A percentile compares a stretch with the other conserved stretches of the same genome.
These are phyloP conservation scores for Penicillium brasilianum DNA, from an alignment of 2,329 filamentous ascomycete species.

Conservation along the genomic window DNA sequence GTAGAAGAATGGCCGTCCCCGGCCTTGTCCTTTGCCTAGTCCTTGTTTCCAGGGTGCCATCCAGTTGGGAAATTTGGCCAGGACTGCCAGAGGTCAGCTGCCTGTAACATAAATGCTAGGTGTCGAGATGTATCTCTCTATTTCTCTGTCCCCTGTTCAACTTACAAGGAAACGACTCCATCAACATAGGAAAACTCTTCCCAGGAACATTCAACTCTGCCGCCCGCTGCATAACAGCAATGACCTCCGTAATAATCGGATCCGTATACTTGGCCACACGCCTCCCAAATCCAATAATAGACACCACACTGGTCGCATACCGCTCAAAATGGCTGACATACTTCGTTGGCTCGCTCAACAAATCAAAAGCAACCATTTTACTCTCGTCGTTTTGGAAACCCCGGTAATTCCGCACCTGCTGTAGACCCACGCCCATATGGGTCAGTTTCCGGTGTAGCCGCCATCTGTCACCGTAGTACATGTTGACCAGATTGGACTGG, in stretches of 20 bases:
- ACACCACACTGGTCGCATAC: conserved; percentile 49
- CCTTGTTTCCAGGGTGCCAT: conserved; percentile 59
- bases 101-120: not conserved
- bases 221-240: conserved; percentile 62
- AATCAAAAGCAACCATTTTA: conserved; percentile 56
- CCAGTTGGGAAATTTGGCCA: conserved; percentile 55
- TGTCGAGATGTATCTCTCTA: not conserved
- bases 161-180: conserved; percentile 59
- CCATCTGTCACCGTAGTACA: conserved; percentile 48
- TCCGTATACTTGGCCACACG: conserved; percentile 52
- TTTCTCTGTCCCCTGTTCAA: not conserved
- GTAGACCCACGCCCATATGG: conserved; percentile 59
- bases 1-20: conserved; percentile 59
- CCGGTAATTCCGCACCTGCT: conserved; percentile 60
- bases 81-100: conserved; percentile 26
- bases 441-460: conserved; percentile 56
- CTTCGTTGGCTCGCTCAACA: conserved; percentile 39
- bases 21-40: conserved; percentile 49
- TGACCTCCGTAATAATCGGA: conserved; percentile 66
- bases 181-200: conserved; percentile 62
- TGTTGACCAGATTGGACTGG: conserved; percentile 49
- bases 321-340: conserved; percentile 49
- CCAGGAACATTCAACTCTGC: conserved; percentile 61
- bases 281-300: conserved; percentile 48
- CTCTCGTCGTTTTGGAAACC: conserved; percentile 64